Evolutionary conservation across 2,329 filamentous ascomycete genomes (phyloP).

Genomic region (Hymenotorrendiella dingleyae): DNA sequence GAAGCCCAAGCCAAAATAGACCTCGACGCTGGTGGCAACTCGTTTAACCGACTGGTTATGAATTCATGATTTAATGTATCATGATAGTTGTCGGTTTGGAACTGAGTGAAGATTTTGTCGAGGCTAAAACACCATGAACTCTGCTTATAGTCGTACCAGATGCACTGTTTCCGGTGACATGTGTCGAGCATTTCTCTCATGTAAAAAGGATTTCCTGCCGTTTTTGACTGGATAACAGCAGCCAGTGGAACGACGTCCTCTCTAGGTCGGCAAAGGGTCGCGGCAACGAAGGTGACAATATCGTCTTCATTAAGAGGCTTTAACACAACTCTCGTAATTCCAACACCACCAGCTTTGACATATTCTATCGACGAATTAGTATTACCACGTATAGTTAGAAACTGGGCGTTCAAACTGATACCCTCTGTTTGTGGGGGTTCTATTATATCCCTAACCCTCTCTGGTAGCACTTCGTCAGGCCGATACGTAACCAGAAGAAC

Average conservation of each 20-base stretch:
- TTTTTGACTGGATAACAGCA: constrained; percentile 69
- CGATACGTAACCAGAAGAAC: constrained; percentile 72
- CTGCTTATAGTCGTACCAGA: constrained; percentile 84
- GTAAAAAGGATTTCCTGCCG: constrained; percentile 83
- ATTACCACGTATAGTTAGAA: constrained; percentile 5
- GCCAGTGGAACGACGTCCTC: constrained; percentile 73
- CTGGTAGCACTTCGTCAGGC: constrained; percentile 56
- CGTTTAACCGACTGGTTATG: constrained; percentile 69
- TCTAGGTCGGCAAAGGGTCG: constrained; percentile 68
- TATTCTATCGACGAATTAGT: constrained; percentile 26
- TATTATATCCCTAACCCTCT: constrained; percentile 49
- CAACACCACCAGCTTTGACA: constrained; percentile 40
- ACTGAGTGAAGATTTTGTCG: constrained; percentile 79
- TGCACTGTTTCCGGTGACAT: constrained; percentile 78
- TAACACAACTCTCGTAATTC: constrained; percentile 65
- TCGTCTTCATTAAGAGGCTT: constrained; percentile 71
- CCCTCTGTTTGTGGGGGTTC: constrained; percentile 49
- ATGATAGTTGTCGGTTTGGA: constrained; percentile 71
- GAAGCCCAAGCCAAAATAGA: constrained; percentile 83
- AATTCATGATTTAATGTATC: constrained; percentile 79
- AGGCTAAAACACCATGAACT: constrained; percentile 80
- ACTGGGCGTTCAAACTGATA: constrained; percentile 31
- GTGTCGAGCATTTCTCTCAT: constrained; percentile 85
- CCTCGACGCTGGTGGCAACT: constrained; percentile 67
- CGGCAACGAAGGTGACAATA: constrained; percentile 74